phyloP scores from a whole-genome alignment of 129 eudicot species.

The Flaveria sonorensis region DNA sequence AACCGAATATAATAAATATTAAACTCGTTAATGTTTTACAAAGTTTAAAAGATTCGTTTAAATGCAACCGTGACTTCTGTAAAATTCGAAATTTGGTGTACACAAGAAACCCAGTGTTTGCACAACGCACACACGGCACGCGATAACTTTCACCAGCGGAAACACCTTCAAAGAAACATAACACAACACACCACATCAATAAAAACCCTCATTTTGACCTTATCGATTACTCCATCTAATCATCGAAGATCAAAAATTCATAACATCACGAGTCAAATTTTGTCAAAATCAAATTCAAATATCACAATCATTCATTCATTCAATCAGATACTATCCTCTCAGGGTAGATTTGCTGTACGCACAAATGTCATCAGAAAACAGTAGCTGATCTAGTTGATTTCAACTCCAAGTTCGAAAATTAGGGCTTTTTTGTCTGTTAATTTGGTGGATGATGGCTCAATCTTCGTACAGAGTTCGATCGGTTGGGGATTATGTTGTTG shows the following conservation, averaged over 20 bases:
- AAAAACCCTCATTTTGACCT: slow-evolving; percentile 30
- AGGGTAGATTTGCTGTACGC: neutral
- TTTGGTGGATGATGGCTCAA: slow-evolving; percentile 51
- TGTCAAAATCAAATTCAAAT: slow-evolving; percentile 12
- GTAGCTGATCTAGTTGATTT: slow-evolving; percentile 30
- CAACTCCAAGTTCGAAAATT: slow-evolving; percentile 23
- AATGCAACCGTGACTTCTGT: neutral
- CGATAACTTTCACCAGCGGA: slow-evolving; percentile 30
- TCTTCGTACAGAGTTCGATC: slow-evolving; percentile 50
- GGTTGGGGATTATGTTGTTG: slow-evolving; percentile 84
- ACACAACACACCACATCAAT: slow-evolving; percentile 10
- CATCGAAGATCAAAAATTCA: slow-evolving; percentile 20
- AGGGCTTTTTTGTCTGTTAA: slow-evolving; percentile 28
- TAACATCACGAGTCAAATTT: slow-evolving; percentile 9
- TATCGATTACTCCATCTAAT: slow-evolving; percentile 30
- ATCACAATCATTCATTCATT: slow-evolving; percentile 25
- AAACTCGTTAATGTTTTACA: no score
- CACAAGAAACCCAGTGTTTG: neutral
- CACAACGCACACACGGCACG: slow-evolving; percentile 41
- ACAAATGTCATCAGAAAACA: slow-evolving; percentile 3
- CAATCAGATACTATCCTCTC: slow-evolving; percentile 4
- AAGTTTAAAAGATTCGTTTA: no score
- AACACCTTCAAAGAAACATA: slow-evolving; percentile 17
- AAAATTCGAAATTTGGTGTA: neutral
- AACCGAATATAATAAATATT: no score